These are phyloP conservation scores for Phlebopus sp. DNA, from an alignment of 1,284 basidiomycete genomes.

Conservation along the genomic window DNA sequence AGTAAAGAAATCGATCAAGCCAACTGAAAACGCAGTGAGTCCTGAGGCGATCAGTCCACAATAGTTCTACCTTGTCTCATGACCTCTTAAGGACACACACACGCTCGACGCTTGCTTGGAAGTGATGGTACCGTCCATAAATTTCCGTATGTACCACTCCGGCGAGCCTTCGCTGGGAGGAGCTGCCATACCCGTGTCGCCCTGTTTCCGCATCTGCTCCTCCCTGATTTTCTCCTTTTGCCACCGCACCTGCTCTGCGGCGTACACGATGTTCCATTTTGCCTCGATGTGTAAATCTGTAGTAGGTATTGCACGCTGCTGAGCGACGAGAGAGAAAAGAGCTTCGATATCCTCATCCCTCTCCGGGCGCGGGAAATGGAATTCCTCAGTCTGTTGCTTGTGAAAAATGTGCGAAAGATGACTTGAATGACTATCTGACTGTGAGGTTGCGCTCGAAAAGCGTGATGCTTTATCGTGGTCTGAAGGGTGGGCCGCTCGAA, in stretches of 20 bases:
- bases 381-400: constrained; percentile 56
- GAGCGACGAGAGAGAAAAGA: constrained; percentile 74
- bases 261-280: constrained; percentile 92
- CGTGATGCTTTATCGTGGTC: constrained; percentile 60
- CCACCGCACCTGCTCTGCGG: constrained; percentile 80
- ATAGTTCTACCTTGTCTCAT: constrained; percentile 67
- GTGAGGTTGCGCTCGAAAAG: constrained; percentile 53
- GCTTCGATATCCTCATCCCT: constrained; percentile 72
- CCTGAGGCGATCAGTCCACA: not conserved
- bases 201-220: constrained; percentile 58
- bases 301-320: constrained; percentile 62
- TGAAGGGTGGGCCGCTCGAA: constrained; percentile 52
- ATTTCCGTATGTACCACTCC: constrained; percentile 88
- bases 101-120: constrained; percentile 78
- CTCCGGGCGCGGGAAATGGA: constrained; percentile 70
- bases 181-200: constrained; percentile 51
- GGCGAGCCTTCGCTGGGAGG: constrained; percentile 64
- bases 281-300: constrained; percentile 73
- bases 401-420: constrained; percentile 57
- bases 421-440: constrained; percentile 51
- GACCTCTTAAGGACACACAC: constrained; percentile 79
- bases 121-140: constrained; percentile 84
- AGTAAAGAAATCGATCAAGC: constrained; percentile 76
- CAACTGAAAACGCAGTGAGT: constrained; percentile 51
- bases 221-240: constrained; percentile 63